phyloP scores from a whole-genome alignment of 106 monocot species.

The Dendrobium huoshanense region DNA sequence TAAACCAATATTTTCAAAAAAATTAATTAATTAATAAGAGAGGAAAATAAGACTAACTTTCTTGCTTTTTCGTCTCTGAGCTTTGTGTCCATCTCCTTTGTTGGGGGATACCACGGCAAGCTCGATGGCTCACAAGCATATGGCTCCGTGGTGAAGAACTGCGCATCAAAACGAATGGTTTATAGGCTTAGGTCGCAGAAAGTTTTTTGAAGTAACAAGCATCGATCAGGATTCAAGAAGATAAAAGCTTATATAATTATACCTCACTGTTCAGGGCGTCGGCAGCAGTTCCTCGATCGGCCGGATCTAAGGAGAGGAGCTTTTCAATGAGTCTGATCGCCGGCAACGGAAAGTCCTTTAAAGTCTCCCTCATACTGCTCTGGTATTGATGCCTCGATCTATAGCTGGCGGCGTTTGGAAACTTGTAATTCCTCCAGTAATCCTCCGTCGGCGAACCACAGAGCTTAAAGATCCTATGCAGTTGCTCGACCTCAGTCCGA shows the following conservation, averaged over 20 bases:
- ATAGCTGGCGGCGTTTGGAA: slow-evolving; percentile 34
- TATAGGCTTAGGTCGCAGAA: too few species aligned
- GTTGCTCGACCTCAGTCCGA: slow-evolving; percentile 69
- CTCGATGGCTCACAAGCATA: slow-evolving; percentile 65
- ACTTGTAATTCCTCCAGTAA: slow-evolving; percentile 47
- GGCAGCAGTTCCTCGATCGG: slow-evolving; percentile 45
- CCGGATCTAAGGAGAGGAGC: slow-evolving; percentile 45
- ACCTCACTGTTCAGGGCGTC: slow-evolving; percentile 54
- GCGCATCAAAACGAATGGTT: background rate
- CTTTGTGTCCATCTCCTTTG: slow-evolving; percentile 76
- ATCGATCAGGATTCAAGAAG: too few species aligned
- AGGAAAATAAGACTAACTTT: slow-evolving; percentile 29
- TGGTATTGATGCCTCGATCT: slow-evolving; percentile 33
- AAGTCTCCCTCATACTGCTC: slow-evolving; percentile 40
- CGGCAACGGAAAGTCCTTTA: slow-evolving; percentile 37
- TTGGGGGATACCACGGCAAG: slow-evolving; percentile 76
- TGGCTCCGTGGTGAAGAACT: slow-evolving; percentile 74
- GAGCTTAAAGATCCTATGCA: slow-evolving; percentile 64
- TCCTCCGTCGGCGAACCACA: slow-evolving; percentile 58
- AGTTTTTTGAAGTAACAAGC: too few species aligned
- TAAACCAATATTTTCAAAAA: too few species aligned
- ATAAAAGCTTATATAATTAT: background rate
- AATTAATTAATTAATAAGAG: background rate
- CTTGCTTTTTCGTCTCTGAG: slow-evolving; percentile 51
- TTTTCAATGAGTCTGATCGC: slow-evolving; percentile 38